A percentile compares a stretch with the other conserved stretches of the same genome.
Conservation (phyloP, 306 rosid genomes). For the Oemleria cerasiformis region DNA sequence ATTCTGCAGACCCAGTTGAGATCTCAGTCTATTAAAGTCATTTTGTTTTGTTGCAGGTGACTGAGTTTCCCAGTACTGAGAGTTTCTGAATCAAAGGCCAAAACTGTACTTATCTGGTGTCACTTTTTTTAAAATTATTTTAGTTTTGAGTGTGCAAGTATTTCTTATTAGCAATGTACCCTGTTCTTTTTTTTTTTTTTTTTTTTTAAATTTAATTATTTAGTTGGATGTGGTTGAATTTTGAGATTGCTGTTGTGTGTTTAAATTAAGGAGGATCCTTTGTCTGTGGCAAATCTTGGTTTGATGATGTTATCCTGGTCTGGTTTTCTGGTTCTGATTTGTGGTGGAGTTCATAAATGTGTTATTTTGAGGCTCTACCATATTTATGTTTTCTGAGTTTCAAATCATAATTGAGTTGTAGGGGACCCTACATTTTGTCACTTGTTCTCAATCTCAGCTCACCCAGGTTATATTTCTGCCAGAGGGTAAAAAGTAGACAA, state of each 20-base stretch:
- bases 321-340: not conserved
- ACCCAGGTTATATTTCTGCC: not conserved
- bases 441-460: conserved; percentile 21
- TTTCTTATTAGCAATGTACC: conserved; percentile 10
- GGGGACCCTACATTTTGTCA: conserved; percentile 36
- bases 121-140: not conserved
- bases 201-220: not conserved
- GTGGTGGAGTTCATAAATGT: conserved; percentile 11
- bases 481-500: not conserved
- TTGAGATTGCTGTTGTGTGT: conserved; percentile 31
- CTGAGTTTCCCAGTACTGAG: conserved; percentile 45
- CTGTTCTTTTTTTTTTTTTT: conserved; percentile 13
- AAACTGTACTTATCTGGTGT: conserved; percentile 42
- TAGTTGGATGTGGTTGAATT: conserved; percentile 20
- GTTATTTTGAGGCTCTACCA: conserved; percentile 14
- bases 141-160: conserved; percentile 25
- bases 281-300: conserved; percentile 25
- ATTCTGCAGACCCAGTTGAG: conserved; percentile 13
- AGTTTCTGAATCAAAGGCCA: conserved; percentile 42
- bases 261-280: conserved; percentile 61
- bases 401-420: conserved; percentile 20
- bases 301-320: conserved; percentile 15
- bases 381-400: conserved; percentile 19
- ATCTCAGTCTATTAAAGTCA: conserved; percentile 1
- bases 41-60: conserved; percentile 51